Evolutionary conservation across 2,329 filamentous ascomycete genomes (phyloP).

Genomic region (Neofusicoccum laricinum): DNA sequence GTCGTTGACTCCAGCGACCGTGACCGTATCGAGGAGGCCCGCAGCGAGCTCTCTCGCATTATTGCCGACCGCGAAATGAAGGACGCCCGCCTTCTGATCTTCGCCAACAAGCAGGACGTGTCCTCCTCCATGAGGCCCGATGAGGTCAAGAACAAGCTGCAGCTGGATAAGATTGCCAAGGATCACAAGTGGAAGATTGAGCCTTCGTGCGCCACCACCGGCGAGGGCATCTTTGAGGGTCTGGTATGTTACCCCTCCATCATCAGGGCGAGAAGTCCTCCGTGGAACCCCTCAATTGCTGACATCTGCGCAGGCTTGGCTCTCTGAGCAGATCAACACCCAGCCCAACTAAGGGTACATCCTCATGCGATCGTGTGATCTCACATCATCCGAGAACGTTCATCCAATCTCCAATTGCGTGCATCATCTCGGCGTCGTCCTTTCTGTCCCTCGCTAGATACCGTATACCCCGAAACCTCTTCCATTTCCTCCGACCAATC

Average conservation of each 20-base stretch:
- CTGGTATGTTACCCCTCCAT: constrained; percentile 31
- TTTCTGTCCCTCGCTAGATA: not conserved
- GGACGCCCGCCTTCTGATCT: constrained; percentile 93
- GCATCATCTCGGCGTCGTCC: constrained; percentile 11
- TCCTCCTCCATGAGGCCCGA: constrained; percentile 52
- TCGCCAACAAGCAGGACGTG: constrained; percentile 99
- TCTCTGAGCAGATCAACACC: constrained; percentile 17
- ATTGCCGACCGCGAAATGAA: constrained; percentile 98
- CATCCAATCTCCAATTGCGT: not conserved
- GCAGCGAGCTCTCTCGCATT: constrained; percentile 96
- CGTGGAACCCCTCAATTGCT: not conserved
- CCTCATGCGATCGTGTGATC: not conserved
- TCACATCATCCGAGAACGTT: not conserved
- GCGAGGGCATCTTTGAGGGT: constrained; percentile 53
- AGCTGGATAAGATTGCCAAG: constrained; percentile 50
- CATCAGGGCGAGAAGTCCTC: not conserved
- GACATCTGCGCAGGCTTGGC: constrained; percentile 10
- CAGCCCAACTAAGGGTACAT: constrained; percentile 14
- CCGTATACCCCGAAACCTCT: constrained; percentile 6
- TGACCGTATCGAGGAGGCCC: constrained; percentile 94
- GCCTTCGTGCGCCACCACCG: constrained; percentile 53
- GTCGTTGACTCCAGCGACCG: constrained; percentile 99
- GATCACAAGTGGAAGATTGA: constrained; percentile 55
- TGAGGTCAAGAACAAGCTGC: constrained; percentile 48
- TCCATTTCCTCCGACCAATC: not conserved